These are phyloP conservation scores for Eucalyptus microcorys DNA, from an alignment of 345 rosid species.

Conservation along the genomic window DNA sequence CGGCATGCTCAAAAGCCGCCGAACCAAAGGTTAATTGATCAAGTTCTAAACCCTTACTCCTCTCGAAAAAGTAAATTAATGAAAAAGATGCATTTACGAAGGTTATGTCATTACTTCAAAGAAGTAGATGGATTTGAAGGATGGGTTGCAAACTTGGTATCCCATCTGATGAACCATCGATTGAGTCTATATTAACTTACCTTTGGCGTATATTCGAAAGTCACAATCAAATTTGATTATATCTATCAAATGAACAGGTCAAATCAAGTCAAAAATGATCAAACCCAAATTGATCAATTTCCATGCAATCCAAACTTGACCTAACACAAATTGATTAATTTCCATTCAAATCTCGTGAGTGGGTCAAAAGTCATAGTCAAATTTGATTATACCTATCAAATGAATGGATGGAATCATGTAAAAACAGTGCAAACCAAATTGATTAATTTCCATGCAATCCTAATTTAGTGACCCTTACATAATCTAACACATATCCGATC, in stretches of 20 bases:
- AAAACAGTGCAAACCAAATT: not conserved
- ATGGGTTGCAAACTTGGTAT: not conserved
- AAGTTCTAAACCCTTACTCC: not conserved
- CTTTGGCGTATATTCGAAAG: not conserved
- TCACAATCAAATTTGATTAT: not conserved
- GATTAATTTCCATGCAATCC: not conserved
- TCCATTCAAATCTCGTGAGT: accelerated
- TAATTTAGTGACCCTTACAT: no score
- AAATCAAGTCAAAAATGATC: no score
- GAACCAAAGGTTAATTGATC: not conserved
- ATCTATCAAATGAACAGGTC: no score
- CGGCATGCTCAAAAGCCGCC: not conserved
- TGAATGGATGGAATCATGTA: not conserved
- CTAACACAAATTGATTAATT: no score
- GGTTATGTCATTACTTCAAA: not conserved
- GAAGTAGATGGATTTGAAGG: not conserved
- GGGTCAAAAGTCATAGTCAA: not conserved
- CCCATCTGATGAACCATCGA: not conserved
- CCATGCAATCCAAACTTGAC: no score
- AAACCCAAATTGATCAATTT: not conserved
- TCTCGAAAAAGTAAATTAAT: not conserved
- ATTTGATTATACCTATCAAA: not conserved
- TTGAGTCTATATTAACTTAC: not conserved
- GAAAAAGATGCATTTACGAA: not conserved
- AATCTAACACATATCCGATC: no score